A percentile compares a stretch with the other conserved stretches of the same genome.
Conservation (phyloP, 352 stramenopile species). For the Phytophthora sojae region DNA sequence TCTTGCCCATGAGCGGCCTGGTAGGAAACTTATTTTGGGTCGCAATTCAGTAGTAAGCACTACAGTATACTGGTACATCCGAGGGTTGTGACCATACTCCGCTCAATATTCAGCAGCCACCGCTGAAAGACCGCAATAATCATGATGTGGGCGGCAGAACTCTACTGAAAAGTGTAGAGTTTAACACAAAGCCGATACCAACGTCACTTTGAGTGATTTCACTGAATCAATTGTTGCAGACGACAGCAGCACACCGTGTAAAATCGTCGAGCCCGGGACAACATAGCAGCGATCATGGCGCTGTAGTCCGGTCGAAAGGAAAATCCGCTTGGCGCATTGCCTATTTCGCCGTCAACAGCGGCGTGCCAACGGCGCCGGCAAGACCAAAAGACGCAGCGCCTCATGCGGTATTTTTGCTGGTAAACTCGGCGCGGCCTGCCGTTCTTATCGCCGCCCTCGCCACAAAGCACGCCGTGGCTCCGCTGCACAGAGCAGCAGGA, state of each 20-base stretch:
- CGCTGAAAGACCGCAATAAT: no score
- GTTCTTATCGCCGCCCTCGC: slow-evolving; percentile 4
- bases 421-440: neutral
- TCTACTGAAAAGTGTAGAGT: neutral
- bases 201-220: neutral
- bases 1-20: no score
- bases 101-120: no score
- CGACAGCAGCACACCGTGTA: neutral
- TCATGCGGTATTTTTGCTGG: neutral
- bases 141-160: neutral
- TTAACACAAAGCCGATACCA: neutral
- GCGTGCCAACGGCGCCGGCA: neutral
- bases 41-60: no score
- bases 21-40: no score
- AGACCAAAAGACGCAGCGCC: neutral
- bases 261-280: neutral
- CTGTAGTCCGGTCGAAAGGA: neutral
- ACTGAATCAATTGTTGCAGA: neutral
- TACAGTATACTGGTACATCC: no score
- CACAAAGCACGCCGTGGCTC: slow-evolving; percentile 13
- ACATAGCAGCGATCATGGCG: neutral
- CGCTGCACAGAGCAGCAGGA: neutral
- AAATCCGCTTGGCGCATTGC: neutral
- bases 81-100: no score
- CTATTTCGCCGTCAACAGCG: neutral